Percentiles rank a stretch among this genome's conserved stretches.
Evolutionary conservation across 768 basidiomycete genomes (phyloP).

Genomic region (Holtermannia corniformis): DNA sequence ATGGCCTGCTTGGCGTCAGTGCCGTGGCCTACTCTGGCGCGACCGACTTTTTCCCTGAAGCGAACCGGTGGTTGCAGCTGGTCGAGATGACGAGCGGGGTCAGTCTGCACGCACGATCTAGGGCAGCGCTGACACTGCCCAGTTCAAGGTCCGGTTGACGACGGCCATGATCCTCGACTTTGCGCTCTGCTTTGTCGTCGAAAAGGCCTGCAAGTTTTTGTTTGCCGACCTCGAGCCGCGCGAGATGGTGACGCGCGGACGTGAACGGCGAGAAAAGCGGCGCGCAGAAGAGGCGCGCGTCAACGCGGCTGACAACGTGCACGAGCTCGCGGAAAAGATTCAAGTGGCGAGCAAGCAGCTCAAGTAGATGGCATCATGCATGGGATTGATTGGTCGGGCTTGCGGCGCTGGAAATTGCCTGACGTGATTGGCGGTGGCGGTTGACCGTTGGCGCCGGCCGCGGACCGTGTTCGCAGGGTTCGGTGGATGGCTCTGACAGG

Average conservation of each 20-base stretch:
- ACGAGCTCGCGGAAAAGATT: slow-evolving; percentile 8
- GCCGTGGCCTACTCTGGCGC: slow-evolving; percentile 88
- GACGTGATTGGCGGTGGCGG: no score
- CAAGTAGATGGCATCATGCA: slow-evolving; percentile 15
- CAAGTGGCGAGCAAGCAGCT: slow-evolving; percentile 21
- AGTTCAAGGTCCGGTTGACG: slow-evolving; percentile 81
- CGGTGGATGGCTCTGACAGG: no score
- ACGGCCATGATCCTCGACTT: slow-evolving; percentile 79
- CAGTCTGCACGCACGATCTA: slow-evolving; percentile 41
- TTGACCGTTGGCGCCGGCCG: no score
- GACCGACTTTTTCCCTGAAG: slow-evolving; percentile 87
- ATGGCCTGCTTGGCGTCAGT: slow-evolving; percentile 79
- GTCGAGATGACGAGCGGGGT: slow-evolving; percentile 76
- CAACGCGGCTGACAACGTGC: slow-evolving; percentile 1
- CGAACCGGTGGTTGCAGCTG: slow-evolving; percentile 93
- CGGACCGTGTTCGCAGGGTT: no score
- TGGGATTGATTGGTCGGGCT: no score
- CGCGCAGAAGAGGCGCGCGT: slow-evolving; percentile 47
- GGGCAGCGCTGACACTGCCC: background rate
- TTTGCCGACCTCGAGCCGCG: slow-evolving; percentile 85
- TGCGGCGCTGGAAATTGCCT: no score
- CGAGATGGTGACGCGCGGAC: slow-evolving; percentile 68
- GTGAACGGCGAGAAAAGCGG: slow-evolving; percentile 62
- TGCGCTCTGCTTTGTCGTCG: slow-evolving; percentile 73
- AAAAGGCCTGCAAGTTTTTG: slow-evolving; percentile 67